Base-by-base conservation (phyloP, 768 basidiomycete genomes). In the Coprinellus aureogranulatus region DNA sequence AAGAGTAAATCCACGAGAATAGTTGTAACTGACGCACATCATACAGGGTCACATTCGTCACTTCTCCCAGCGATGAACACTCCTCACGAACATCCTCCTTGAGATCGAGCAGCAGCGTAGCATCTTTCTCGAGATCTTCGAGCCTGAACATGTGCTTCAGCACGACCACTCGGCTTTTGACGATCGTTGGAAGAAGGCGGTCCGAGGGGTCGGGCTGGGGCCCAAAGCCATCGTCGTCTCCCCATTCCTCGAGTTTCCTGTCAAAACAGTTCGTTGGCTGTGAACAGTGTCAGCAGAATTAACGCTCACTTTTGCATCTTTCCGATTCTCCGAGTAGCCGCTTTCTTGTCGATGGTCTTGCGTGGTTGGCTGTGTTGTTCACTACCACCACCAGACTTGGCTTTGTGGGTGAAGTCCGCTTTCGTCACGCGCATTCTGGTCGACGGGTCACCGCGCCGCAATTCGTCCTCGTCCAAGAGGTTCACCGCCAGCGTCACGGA, bases 61-160 rank as follows among this genome's bases (percentile, higher is more conserved):
- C 97, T 64, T 95, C 92, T 27, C 97, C 97, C 12, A 98, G 71
- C 0, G 82, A 81, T 50, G 90, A 85, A 61, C 94, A 94, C 68
- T 98, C 96, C 31, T 96, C 94, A 54, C 96, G 83, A 18, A 98
- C 94, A 63, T 98, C 96, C 66, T 97, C 94, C 68, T 98, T 98
- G 52, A 98, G 80, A 64, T 98, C 96, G 14, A 98, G 82, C 20
- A 98, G 74, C 25, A 98, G 73, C 6, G 91, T 80, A 0, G 91
- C 77, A 65, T 98, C 94, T 63, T 94, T 85, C 30, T 92, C 88
- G 0, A 98, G 81, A 62, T 94, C 91, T 64, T 88, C 70, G 20
- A 92, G 76, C 4, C 89, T 88, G 67, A 99, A 99, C 94, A 98
- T 98, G 65, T 93, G 87, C 69, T 92, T 95, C 61, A 99, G 76